phyloP scores from a whole-genome alignment of 2,329 filamentous ascomycete genomes.

The Berkeleyomyces rouxiae region DNA sequence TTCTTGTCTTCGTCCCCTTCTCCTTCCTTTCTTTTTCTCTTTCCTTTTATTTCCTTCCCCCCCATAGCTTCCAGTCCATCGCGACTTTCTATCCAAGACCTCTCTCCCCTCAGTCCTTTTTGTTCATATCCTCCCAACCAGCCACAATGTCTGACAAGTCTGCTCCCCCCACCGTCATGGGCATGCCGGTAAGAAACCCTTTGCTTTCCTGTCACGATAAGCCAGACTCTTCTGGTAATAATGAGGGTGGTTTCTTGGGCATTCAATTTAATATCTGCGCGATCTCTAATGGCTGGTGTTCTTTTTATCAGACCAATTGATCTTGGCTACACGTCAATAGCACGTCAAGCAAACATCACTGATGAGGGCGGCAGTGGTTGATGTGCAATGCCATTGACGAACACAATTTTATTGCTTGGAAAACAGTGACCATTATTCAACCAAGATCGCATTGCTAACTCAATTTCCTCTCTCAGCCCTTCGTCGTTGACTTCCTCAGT shows the following conservation, averaged over 20 bases:
- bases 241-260: neutral
- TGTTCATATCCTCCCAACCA: conserved; percentile 8
- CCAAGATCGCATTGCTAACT: neutral
- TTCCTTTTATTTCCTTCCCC: conserved; percentile 5
- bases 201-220: neutral
- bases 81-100: conserved; percentile 14
- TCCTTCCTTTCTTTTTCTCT: conserved; percentile 6
- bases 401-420: neutral
- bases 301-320: neutral
- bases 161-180: conserved; percentile 12
- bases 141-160: conserved; percentile 14
- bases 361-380: too few species aligned
- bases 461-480: conserved; percentile 42
- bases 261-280: neutral
- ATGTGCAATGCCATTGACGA: neutral
- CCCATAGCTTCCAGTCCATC: conserved; percentile 11
- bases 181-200: conserved; percentile 13
- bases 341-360: neutral
- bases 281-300: neutral
- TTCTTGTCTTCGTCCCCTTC: conserved; percentile 4
- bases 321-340: neutral
- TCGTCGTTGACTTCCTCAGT: conserved; percentile 98
- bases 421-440: too few species aligned
- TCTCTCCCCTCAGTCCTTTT: conserved; percentile 14
- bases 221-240: neutral